Conservation (phyloP, 306 rosid species). For the Dryas alaskensis region DNA sequence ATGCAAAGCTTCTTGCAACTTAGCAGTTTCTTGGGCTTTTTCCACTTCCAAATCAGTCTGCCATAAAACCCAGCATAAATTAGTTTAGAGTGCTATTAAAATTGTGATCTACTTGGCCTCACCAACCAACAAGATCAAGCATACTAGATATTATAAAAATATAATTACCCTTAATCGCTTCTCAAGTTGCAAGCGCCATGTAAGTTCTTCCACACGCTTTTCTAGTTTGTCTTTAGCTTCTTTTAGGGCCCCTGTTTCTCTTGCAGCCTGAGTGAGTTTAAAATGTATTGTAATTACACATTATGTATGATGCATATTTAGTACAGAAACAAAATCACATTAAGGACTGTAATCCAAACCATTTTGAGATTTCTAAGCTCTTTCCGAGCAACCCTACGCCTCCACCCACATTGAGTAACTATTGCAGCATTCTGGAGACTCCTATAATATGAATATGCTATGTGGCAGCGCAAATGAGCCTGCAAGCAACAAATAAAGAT, state of each 20-base stretch:
- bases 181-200: constrained; percentile 99
- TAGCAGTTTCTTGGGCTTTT: constrained; percentile 74
- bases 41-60: constrained; percentile 99
- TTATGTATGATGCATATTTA: constrained; percentile 12
- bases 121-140: constrained; percentile 20
- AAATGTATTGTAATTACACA: constrained; percentile 1
- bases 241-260: constrained; percentile 98
- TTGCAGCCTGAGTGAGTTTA: constrained; percentile 73
- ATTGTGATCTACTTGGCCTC: constrained; percentile 11
- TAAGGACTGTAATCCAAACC: constrained; percentile 43
- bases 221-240: constrained; percentile 99
- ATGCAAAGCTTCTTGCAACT: constrained; percentile 75
- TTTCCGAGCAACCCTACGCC: constrained; percentile 84
- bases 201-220: constrained; percentile 99
- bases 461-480: constrained; percentile 73
- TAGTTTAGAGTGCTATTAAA: constrained; percentile 13
- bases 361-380: constrained; percentile 95
- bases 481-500: constrained; percentile 33
- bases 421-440: constrained; percentile 79
- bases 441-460: constrained; percentile 72
- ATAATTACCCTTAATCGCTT: constrained; percentile 84
- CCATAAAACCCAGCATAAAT: constrained; percentile 28
- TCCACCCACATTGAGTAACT: constrained; percentile 95
- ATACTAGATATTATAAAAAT: constrained; percentile 23
- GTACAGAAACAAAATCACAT: constrained; percentile 28